Evolutionary conservation across 176 grass and related monocot species (phyloP).

Genomic region (Juncus effusus): DNA sequence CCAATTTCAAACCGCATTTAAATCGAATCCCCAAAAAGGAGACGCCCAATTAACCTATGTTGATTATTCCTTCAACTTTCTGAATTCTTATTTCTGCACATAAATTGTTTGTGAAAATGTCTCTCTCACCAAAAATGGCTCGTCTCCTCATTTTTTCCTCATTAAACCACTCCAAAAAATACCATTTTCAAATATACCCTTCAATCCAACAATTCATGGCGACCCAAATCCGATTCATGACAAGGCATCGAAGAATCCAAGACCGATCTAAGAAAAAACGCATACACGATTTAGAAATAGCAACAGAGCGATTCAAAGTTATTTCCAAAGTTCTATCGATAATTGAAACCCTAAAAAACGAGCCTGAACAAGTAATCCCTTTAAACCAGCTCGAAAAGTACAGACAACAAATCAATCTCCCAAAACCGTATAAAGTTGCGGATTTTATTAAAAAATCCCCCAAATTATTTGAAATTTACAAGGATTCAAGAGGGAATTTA

Average conservation of each 20-base stretch:
- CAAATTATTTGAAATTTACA: constrained; percentile 63
- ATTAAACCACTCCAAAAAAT: not conserved
- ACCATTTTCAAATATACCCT: not conserved
- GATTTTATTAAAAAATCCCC: constrained; percentile 71
- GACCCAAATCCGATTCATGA: constrained; percentile 38
- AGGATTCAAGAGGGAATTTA: constrained; percentile 54
- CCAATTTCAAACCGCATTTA: too few relatives aligned
- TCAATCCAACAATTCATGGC: constrained; percentile 21
- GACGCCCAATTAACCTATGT: too few relatives aligned
- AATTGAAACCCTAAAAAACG: constrained; percentile 62
- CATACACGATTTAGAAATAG: constrained; percentile 62
- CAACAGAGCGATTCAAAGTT: constrained; percentile 70
- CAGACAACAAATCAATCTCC: constrained; percentile 56
- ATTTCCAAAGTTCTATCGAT: constrained; percentile 54
- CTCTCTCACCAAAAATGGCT: not conserved
- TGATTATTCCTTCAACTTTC: not conserved
- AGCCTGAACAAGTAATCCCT: constrained; percentile 65
- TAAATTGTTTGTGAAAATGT: constrained; percentile 24
- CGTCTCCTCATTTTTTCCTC: constrained; percentile 1
- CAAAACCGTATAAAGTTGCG: constrained; percentile 60
- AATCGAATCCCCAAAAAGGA: too few relatives aligned
- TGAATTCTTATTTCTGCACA: constrained; percentile 1
- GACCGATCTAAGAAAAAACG: constrained; percentile 74
- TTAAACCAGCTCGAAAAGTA: constrained; percentile 64
- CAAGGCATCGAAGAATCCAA: constrained; percentile 50